Base-by-base conservation (phyloP, 129 eudicot genomes). In the Flaveria brownii region DNA sequence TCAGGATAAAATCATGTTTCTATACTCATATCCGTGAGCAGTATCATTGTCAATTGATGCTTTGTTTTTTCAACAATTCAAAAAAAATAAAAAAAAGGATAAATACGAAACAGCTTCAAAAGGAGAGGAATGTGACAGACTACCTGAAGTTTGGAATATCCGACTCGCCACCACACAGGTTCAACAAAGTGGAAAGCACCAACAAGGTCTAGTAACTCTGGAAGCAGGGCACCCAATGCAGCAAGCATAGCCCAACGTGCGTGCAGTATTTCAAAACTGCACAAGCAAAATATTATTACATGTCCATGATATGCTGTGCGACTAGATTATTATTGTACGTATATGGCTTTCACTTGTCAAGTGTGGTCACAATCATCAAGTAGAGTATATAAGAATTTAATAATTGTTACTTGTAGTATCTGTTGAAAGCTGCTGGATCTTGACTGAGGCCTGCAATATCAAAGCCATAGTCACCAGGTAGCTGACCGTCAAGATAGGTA, bases 241-340 rank as follows among this genome's bases (percentile, higher is more conserved):
- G 81, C 99, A 73, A 95, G 97, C 99, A 95, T 95, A 78, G 99
- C 99, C 99, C 99, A 95, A 41, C 99, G 87, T 41, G 97, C 96
- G 81, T 95, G 99, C 70, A 95, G 80, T 64, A 95, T 82, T 72
- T 95, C 99, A 83, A 89, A 95, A 82, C 99, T 94, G 88, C 80
- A 87, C 60, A 72, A 41, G 54, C 54, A 33, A 74, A 74, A 74
- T 72, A 36, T 55, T 5, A 7, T 12, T 11, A 71, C 18, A 72
- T 36, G 25, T 28, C 33, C 33, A 28, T 28, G 4, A 36, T 36
- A 36, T 36, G 41, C 41, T 5, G 41, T 36, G 41, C 41, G 7
- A 36, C 41, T 36, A 36, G 41, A 36, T 36, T 36, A 36, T 36
- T 36, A 36, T 36, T 1, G 41, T n/a, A n/a, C n/a, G n/a, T 36